These are phyloP conservation scores for Neurospora pannonica DNA, from an alignment of 495 filamentous ascomycete species.

Conservation along the genomic window DNA sequence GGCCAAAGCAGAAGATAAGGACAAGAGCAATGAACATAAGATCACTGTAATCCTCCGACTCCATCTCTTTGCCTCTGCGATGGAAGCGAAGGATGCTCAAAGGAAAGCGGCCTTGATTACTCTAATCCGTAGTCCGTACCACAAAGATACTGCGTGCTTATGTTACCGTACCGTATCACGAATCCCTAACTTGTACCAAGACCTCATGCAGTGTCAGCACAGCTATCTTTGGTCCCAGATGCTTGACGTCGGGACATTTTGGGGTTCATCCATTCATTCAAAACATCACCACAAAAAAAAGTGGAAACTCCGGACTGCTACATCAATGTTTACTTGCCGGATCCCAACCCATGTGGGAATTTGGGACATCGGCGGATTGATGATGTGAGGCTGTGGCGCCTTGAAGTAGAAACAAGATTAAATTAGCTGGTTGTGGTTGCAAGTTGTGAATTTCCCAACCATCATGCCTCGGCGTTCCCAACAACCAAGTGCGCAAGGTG, in stretches of 20 bases:
- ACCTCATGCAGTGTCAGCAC: neutral
- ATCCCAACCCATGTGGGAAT: neutral
- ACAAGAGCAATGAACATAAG: neutral
- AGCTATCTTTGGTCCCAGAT: neutral
- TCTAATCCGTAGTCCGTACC: neutral
- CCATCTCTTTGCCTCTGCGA: conserved; percentile 8
- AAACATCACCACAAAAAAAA: neutral
- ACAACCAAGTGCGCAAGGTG: neutral
- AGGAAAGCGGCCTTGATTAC: conserved; percentile 1
- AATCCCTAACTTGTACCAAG: neutral
- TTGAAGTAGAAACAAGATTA: neutral
- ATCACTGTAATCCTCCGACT: neutral
- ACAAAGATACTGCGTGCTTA: neutral
- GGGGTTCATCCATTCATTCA: neutral
- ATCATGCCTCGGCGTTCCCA: neutral
- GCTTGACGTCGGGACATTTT: neutral
- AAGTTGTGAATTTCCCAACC: neutral
- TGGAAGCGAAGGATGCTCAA: conserved; percentile 5
- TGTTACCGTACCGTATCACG: neutral
- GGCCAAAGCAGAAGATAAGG: neutral
- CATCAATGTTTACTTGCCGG: neutral
- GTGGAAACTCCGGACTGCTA: neutral
- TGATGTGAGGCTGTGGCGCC: neutral
- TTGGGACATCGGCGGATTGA: neutral
- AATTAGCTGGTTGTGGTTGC: neutral